Evolutionary conservation across 2,329 filamentous ascomycete species (phyloP).

Genomic region (Aspergillus pseudoterreus): DNA sequence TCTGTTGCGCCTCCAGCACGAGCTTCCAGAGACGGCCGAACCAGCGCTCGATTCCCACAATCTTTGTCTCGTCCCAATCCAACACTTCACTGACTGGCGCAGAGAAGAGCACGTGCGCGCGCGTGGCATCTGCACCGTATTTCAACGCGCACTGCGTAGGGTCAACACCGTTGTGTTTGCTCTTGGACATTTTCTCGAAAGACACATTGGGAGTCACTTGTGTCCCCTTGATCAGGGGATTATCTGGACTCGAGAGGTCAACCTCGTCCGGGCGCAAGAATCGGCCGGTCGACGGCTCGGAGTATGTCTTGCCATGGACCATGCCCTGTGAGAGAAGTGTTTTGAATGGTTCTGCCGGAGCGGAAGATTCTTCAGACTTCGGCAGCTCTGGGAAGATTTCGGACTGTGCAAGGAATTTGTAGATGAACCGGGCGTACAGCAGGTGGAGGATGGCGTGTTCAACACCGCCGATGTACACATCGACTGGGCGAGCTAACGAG

Average conservation of each 20-base stretch:
- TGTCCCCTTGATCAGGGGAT: constrained; percentile 61
- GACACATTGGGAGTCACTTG: constrained; percentile 58
- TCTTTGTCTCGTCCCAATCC: constrained; percentile 83
- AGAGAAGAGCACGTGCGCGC: constrained; percentile 85
- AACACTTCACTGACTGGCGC: constrained; percentile 79
- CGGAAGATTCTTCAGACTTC: constrained; percentile 28
- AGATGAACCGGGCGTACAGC: constrained; percentile 84
- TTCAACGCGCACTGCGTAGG: constrained; percentile 67
- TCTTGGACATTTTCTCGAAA: constrained; percentile 94
- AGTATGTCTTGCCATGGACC: constrained; percentile 84
- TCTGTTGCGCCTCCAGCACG: constrained; percentile 38
- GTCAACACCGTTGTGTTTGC: constrained; percentile 88
- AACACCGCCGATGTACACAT: constrained; percentile 84
- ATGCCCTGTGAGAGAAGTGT: constrained; percentile 85
- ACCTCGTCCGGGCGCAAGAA: constrained; percentile 77
- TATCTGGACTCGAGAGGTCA: constrained; percentile 54
- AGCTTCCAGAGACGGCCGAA: constrained; percentile 64
- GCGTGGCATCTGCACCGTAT: constrained; percentile 78
- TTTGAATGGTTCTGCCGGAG: constrained; percentile 69
- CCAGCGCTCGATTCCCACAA: constrained; percentile 79
- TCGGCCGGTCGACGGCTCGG: constrained; percentile 67
- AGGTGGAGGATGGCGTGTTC: constrained; percentile 90
- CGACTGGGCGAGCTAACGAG: constrained; percentile 64
- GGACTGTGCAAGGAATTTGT: constrained; percentile 70
- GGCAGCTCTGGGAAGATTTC: constrained; percentile 37